Evolutionary conservation across 2,329 filamentous ascomycete species (phyloP).

Genomic region (Dactylellina drechsleri): DNA sequence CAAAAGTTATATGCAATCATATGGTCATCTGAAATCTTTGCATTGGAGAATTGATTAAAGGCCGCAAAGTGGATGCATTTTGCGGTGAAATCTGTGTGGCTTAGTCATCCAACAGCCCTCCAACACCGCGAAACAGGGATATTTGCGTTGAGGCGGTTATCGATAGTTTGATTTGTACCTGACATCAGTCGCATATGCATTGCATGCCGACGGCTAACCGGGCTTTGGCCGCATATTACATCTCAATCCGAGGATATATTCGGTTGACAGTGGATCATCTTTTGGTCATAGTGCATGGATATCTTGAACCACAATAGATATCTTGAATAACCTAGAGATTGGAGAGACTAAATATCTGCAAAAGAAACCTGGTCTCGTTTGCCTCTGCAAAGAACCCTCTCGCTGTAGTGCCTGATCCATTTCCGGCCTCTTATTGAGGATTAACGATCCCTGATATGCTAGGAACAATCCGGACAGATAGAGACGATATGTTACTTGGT

Average conservation of each 20-base stretch:
- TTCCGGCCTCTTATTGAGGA: not conserved
- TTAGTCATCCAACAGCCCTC: slow-evolving; percentile 28
- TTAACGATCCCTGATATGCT: not conserved
- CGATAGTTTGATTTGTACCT: slow-evolving; percentile 4
- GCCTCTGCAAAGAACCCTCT: not conserved
- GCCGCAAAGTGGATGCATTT: slow-evolving; percentile 4
- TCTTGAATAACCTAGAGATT: not conserved
- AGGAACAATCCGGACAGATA: not conserved
- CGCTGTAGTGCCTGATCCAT: no score
- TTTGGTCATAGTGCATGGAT: not conserved
- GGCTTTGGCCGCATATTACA: slow-evolving; percentile 19
- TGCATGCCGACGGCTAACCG: slow-evolving; percentile 33
- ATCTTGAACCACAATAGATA: no score
- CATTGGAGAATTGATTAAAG: slow-evolving; percentile 1
- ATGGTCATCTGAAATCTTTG: not conserved
- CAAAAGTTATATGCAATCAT: not conserved
- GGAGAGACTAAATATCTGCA: not conserved
- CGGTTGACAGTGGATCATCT: not conserved
- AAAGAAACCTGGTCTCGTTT: no score
- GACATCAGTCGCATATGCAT: slow-evolving; percentile 22
- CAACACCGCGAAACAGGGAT: slow-evolving; percentile 20
- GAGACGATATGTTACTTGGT: no score
- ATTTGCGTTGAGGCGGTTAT: slow-evolving; percentile 38
- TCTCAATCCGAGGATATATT: slow-evolving; percentile 10
- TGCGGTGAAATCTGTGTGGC: slow-evolving; percentile 3